phyloP scores from a whole-genome alignment of 768 basidiomycete species.

The Postia placenta region DNA sequence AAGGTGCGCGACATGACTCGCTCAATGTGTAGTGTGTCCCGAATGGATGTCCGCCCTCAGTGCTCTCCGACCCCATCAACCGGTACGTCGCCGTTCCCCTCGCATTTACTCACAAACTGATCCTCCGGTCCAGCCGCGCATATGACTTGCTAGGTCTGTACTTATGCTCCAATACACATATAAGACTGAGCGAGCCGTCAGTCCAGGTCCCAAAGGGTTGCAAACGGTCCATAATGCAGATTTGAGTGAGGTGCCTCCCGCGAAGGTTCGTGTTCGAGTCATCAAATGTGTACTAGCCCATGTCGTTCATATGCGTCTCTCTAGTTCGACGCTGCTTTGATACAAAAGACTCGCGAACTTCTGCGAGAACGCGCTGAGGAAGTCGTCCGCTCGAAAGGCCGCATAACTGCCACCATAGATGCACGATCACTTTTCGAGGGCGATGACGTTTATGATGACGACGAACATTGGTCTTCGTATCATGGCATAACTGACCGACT shows the following conservation, averaged over 20 bases:
- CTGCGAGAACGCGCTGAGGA: conserved; percentile 32
- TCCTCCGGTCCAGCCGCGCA: conserved; percentile 44
- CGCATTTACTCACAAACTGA: conserved; percentile 4
- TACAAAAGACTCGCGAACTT: conserved; percentile 32
- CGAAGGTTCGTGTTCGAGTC: conserved; percentile 5
- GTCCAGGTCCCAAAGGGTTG: conserved; percentile 19
- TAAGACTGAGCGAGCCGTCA: conserved; percentile 7
- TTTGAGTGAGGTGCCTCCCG: conserved; percentile 7
- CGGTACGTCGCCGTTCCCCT: conserved; percentile 41
- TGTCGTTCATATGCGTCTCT: not conserved
- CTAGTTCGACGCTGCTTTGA: conserved; percentile 43
- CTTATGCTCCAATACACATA: not conserved
- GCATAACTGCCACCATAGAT: conserved; percentile 39
- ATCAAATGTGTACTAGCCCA: not conserved
- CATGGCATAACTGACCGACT: not conserved
- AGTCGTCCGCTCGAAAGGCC: conserved; percentile 39
- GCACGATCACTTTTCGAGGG: conserved; percentile 44
- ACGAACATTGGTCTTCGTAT: conserved; percentile 22
- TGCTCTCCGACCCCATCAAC: conserved; percentile 67
- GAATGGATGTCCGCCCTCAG: conserved; percentile 16
- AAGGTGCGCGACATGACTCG: conserved; percentile 40
- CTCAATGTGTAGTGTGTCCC: not conserved
- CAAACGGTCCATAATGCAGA: conserved; percentile 9
- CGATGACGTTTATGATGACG: no score
- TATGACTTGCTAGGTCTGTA: conserved; percentile 62